phyloP scores from a whole-genome alignment of 768 basidiomycete genomes.

The Termitomyces sp. region DNA sequence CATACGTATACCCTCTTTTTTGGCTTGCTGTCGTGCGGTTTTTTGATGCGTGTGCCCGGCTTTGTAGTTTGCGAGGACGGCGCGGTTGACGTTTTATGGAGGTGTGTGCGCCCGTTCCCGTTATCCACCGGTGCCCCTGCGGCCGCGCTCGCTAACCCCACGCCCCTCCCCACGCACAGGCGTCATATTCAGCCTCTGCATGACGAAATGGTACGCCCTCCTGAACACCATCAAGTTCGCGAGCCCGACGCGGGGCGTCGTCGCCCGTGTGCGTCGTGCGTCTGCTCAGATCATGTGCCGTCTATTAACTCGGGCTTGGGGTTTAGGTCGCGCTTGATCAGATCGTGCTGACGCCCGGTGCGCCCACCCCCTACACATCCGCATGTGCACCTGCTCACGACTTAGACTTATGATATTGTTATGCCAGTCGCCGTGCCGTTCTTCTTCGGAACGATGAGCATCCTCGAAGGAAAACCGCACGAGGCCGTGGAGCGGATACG shows the following conservation, averaged over 20 bases:
- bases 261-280: conserved; percentile 52
- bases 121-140: no score
- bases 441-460: conserved; percentile 71
- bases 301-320: background rate
- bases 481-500: conserved; percentile 45
- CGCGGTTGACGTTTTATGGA: conserved; percentile 69
- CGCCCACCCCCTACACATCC: conserved; percentile 2
- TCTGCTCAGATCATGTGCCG: no score
- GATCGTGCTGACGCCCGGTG: conserved; percentile 68
- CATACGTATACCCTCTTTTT: no score
- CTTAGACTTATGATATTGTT: no score
- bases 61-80: conserved; percentile 53
- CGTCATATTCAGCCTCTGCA: conserved; percentile 72
- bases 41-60: background rate
- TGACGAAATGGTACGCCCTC: conserved; percentile 80
- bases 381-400: no score
- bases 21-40: background rate
- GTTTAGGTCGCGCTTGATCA: conserved; percentile 82
- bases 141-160: no score
- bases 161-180: no score
- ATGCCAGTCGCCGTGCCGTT: conserved; percentile 41
- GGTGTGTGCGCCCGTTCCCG: no score
- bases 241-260: conserved; percentile 51
- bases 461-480: conserved; percentile 69
- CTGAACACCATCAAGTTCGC: conserved; percentile 70